Conservation (phyloP, 2,329 filamentous ascomycete species). For the Colletotrichum sp. region DNA sequence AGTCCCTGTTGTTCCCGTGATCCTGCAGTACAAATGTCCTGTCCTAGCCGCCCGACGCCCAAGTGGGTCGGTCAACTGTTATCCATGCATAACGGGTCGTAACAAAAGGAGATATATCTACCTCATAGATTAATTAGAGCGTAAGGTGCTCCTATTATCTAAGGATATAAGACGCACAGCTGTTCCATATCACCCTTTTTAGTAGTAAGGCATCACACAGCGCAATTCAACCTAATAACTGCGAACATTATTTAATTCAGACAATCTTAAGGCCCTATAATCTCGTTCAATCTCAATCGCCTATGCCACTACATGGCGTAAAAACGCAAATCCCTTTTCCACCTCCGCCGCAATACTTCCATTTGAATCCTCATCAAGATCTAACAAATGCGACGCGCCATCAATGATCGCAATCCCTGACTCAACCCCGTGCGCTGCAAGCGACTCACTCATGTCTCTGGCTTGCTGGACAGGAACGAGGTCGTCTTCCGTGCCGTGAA, state of each 20-base stretch:
- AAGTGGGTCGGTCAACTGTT: no score
- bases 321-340: neutral
- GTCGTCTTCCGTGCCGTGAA: slow-evolving; percentile 35
- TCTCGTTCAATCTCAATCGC: neutral
- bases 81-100: no score
- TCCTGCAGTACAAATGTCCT: no score
- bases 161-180: no score
- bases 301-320: neutral
- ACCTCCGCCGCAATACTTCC: neutral
- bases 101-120: no score
- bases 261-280: neutral
- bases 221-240: no score
- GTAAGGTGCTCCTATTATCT: no score
- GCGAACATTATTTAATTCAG: neutral
- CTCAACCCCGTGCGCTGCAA: neutral
- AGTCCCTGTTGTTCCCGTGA: no score
- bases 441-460: neutral
- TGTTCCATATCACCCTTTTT: no score
- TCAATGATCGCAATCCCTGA: neutral
- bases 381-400: neutral
- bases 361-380: neutral
- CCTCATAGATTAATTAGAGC: no score
- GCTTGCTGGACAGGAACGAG: slow-evolving; percentile 35
- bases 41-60: no score
- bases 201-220: no score